Percentiles rank a stretch among this genome's conserved stretches.
Conservation (phyloP, 2,329 filamentous ascomycete species). For the Neopestalotiopsis clavispora region DNA sequence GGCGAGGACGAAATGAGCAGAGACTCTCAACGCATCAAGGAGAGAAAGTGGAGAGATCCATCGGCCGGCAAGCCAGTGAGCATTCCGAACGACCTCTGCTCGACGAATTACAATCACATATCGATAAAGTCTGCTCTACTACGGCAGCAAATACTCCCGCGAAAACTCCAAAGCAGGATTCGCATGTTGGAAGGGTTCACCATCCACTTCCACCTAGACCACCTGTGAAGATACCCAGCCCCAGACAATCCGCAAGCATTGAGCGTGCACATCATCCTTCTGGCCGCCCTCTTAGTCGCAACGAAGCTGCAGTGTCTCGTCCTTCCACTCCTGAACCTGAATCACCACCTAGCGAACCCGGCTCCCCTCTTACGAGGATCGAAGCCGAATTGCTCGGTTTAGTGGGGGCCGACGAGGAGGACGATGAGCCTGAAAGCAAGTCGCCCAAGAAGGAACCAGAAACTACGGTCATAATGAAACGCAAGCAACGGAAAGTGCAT, state of each 20-base stretch:
- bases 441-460: slow-evolving; percentile 20
- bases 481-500: slow-evolving; percentile 15
- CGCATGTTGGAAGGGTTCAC: neutral
- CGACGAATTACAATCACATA: slow-evolving; percentile 8
- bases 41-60: neutral
- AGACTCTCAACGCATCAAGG: neutral
- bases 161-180: neutral
- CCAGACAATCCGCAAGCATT: slow-evolving; percentile 17
- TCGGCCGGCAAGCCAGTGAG: neutral
- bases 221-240: slow-evolving; percentile 13
- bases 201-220: neutral
- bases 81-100: neutral
- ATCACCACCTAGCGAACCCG: slow-evolving; percentile 20
- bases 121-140: slow-evolving; percentile 4
- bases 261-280: neutral
- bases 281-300: slow-evolving; percentile 17
- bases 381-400: slow-evolving; percentile 37
- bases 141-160: neutral
- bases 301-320: slow-evolving; percentile 22
- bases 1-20: neutral
- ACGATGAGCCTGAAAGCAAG: slow-evolving; percentile 26
- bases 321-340: slow-evolving; percentile 26
- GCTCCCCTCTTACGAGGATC: slow-evolving; percentile 35
- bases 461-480: neutral
- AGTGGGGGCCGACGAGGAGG: slow-evolving; percentile 24